Evolutionary conservation across 257 asterid species (phyloP), one percentile per base, ranked within the genome.

Genomic region (Solanum arcanum): DNA sequence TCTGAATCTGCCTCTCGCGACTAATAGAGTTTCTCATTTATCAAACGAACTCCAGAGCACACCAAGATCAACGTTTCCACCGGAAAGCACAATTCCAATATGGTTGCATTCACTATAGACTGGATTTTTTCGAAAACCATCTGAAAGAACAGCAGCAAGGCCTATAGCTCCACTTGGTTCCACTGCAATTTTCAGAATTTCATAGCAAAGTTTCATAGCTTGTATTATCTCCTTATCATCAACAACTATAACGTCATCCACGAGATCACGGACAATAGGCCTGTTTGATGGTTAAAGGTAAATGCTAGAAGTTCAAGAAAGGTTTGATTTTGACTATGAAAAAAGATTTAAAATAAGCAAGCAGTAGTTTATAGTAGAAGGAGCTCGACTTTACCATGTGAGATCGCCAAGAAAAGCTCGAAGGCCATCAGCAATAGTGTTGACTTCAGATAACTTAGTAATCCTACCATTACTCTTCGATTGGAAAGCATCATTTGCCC

Each of bases 151-250:
- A 62, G 98, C 98, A 7, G 98, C 98, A 49, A 97, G 98, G 82
- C 98, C 99, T 10, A 97, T 94, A 33, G 97, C 99, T 86, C 98
- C 98, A 73, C 98, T 97, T 15, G 98, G 98, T 90, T 95, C 99
- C 82, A 97, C 98, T 2, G 95, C 95, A 1, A 94, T 92, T 91
- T 97, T 97, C 90, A 97, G 91, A 86, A 95, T 91, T 88, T 94
- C 94, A 27, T 97, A 97, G 73, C 97, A 95, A 21, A 93, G 92
- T 85, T 91, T 89, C 96, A 89, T 94, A 33, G 98, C 98, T 89
- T 93, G 94, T 42, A 94, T 68, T 86, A 97, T 94, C 87, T 97
- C 97, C 74, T 86, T 84, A 85, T 97, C 98, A 69, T 95, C 96
- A 2, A 97, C 96, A 21, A 91, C 82, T 42, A 97, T 92, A 82